Conservation (phyloP, 495 filamentous ascomycete genomes). For the Diplogelasinospora grovesii region DNA sequence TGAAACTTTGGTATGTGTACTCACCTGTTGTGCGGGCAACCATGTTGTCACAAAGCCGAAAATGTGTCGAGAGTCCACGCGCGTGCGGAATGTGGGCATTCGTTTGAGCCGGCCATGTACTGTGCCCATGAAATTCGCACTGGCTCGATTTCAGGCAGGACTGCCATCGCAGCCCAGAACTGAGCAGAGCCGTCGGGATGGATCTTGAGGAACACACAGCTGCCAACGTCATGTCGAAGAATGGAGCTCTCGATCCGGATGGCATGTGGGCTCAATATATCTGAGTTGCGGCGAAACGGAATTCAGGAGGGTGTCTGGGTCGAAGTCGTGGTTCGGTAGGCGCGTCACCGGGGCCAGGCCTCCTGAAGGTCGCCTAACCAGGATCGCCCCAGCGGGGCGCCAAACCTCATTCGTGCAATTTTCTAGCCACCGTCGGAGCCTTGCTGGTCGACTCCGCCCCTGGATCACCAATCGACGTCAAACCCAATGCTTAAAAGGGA, state of each 20-base stretch:
- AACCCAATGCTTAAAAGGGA: constrained; percentile 13
- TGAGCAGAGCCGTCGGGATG: not conserved
- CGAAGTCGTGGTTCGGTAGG: too few species aligned
- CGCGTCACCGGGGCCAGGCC: too few species aligned
- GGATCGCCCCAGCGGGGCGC: too few species aligned
- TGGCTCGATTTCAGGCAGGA: not conserved
- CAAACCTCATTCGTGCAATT: not conserved
- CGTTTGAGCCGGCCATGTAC: too few species aligned
- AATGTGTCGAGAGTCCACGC: not conserved
- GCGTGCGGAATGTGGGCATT: too few species aligned
- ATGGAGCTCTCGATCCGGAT: not conserved
- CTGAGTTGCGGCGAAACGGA: not conserved
- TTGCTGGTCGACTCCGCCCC: constrained; percentile 8
- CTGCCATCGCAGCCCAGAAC: not conserved
- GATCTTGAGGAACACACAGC: not conserved
- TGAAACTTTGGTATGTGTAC: too few species aligned
- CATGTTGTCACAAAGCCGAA: not conserved
- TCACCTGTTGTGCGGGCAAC: too few species aligned
- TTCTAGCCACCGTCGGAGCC: not conserved
- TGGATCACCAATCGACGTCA: not conserved
- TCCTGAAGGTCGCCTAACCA: too few species aligned
- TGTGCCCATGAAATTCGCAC: too few species aligned
- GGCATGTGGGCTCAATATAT: not conserved
- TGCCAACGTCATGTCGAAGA: not conserved
- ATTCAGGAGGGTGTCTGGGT: not conserved